Conservation (phyloP, 495 filamentous ascomycete genomes). For the Saxophila tyrrhenica region DNA sequence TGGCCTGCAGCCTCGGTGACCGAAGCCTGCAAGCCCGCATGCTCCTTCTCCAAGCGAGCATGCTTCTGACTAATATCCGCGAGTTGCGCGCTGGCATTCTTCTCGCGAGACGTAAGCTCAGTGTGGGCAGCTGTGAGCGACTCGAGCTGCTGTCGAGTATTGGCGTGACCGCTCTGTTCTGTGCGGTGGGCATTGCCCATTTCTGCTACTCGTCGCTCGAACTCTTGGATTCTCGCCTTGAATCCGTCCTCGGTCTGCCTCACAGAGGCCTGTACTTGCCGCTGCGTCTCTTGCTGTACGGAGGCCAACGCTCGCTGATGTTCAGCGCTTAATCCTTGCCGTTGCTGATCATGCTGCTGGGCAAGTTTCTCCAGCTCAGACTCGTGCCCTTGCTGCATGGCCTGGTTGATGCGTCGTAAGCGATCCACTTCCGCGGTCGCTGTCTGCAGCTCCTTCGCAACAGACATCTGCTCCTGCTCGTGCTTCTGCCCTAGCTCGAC, state of each 20-base stretch:
- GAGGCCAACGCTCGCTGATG: constrained; percentile 14
- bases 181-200: constrained; percentile 18
- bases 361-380: constrained; percentile 34
- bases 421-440: constrained; percentile 50
- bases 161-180: constrained; percentile 19
- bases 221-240: constrained; percentile 15
- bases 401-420: constrained; percentile 58
- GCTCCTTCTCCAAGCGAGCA: constrained; percentile 15
- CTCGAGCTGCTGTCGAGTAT: constrained; percentile 19
- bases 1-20: neutral
- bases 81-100: neutral
- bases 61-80: constrained; percentile 10
- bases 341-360: constrained; percentile 37
- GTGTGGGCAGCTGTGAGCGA: constrained; percentile 14
- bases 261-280: neutral
- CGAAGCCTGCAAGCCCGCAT: constrained; percentile 1
- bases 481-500: constrained; percentile 49
- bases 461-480: constrained; percentile 64
- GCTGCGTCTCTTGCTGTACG: neutral
- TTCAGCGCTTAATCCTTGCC: constrained; percentile 20
- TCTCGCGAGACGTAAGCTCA: constrained; percentile 6
- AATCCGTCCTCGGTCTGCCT: constrained; percentile 1
- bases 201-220: constrained; percentile 11
- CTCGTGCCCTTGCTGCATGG: constrained; percentile 59
- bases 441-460: constrained; percentile 65